Evolutionary conservation across 2,329 filamentous ascomycete species (phyloP), one percentile per base, ranked within the genome.

Genomic region (Onygena corvina): DNA sequence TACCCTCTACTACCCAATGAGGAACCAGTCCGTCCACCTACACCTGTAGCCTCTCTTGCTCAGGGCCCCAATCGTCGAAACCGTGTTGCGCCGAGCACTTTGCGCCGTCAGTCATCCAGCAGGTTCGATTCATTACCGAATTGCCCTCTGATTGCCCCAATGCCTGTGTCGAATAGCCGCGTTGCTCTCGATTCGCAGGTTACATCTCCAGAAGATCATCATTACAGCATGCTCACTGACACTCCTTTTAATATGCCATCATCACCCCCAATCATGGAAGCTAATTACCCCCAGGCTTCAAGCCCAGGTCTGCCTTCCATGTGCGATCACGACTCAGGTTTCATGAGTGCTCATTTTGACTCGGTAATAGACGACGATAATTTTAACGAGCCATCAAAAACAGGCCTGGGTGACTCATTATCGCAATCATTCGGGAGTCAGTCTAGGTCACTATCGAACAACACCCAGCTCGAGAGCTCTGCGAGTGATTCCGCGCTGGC

Each of bases 221-320:
- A 72, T 48, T 73, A 72, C 46, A 69, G 68, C 50, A 70, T 70
- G 51, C 66, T 71, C 6, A 71, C 73, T 38, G 73, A 83, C 50
- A 93, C 87, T 47, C 84, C 87, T 3, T 80, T 80, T 45, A 85
- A 86, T 48, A 86, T 96, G 57, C 84, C 84, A 1, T 96, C 92
- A 0, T 96, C 90, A 2, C 90, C 90, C 11, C 92, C 92, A 1
- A 74, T 93, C 1, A 80, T 88, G 54, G 76, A 79, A 55, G 76
- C 76, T 31, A 71, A 73, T 25, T 71, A 73, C 21, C 81, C 83
- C 3, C 77, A 79, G 23, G 79, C 82, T 21, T 94, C 89, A 1
- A 96, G 90, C 61, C 92, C 90, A 1, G 75, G 80, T 36, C 73
- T 88, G 46, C 79, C 81, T 47, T 74, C 75, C 3, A 73, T 81